phyloP scores from a whole-genome alignment of 176 grass and related monocot species.

The Sorghum bicolor region DNA sequence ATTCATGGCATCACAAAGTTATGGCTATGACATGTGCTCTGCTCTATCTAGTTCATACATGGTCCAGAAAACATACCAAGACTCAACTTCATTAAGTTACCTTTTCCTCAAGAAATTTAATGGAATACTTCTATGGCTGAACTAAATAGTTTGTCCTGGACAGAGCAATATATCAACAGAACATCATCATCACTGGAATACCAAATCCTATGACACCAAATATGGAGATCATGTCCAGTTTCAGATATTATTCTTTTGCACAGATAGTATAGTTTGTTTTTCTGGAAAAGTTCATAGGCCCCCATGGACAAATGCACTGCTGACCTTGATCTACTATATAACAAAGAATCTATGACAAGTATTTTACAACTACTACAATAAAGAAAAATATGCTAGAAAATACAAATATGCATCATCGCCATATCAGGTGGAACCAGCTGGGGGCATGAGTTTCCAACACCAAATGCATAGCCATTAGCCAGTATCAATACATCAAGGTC shows the following conservation, averaged over 20 bases:
- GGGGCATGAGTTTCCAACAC: background rate
- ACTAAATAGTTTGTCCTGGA: background rate
- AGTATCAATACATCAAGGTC: background rate
- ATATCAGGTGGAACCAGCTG: background rate
- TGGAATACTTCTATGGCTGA: background rate
- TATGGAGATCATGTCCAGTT: background rate
- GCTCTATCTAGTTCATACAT: background rate
- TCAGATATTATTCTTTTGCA: background rate
- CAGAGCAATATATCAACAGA: background rate
- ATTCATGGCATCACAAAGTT: background rate
- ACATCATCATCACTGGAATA: background rate
- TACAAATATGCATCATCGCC: background rate
- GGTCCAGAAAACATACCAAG: background rate
- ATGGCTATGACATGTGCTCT: conserved; percentile 2
- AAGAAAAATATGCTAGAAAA: background rate
- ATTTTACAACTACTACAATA: background rate
- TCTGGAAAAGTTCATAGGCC: background rate
- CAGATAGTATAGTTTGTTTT: background rate
- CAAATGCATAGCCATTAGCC: background rate
- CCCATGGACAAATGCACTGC: background rate
- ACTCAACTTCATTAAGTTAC: background rate
- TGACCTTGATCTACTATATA: background rate
- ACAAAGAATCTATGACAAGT: background rate
- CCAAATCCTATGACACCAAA: background rate
- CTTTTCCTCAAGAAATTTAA: background rate